Evolutionary conservation across 1,139 yeast species (phyloP).

Genomic region (Meyerozyma smithsonii): DNA sequence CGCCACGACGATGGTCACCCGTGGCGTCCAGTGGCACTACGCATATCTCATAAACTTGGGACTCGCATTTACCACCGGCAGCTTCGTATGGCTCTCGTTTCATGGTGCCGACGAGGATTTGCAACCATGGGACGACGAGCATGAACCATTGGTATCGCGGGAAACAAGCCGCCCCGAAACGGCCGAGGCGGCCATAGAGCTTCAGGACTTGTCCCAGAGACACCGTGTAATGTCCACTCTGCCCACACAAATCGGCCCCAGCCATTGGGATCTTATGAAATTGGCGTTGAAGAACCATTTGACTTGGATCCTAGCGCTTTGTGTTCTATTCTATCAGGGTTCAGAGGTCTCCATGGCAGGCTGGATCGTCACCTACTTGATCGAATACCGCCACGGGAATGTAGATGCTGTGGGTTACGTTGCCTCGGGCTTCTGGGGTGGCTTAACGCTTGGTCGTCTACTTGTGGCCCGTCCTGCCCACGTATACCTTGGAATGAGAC

Average conservation of each 20-base stretch:
- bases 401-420: slow-evolving; percentile 51
- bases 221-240: background rate
- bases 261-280: slow-evolving; percentile 5
- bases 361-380: slow-evolving; percentile 63
- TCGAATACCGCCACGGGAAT: slow-evolving; percentile 50
- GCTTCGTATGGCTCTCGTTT: slow-evolving; percentile 32
- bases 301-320: slow-evolving; percentile 54
- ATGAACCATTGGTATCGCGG: slow-evolving; percentile 4
- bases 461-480: slow-evolving; percentile 39
- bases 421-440: slow-evolving; percentile 71
- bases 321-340: slow-evolving; percentile 62
- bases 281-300: slow-evolving; percentile 32
- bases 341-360: slow-evolving; percentile 67
- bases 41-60: slow-evolving; percentile 49
- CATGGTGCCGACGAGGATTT: slow-evolving; percentile 41
- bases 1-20: slow-evolving; percentile 48
- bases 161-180: slow-evolving; percentile 3
- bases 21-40: slow-evolving; percentile 49
- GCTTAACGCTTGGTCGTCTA: slow-evolving; percentile 59
- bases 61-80: slow-evolving; percentile 22
- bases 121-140: slow-evolving; percentile 26
- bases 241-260: background rate
- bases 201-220: slow-evolving; percentile 4
- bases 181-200: slow-evolving; percentile 7
- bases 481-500: slow-evolving; percentile 42